Evolutionary conservation across 345 rosid species (phyloP), one percentile per base, ranked within the genome.

Genomic region (Aethionema arabicum): DNA sequence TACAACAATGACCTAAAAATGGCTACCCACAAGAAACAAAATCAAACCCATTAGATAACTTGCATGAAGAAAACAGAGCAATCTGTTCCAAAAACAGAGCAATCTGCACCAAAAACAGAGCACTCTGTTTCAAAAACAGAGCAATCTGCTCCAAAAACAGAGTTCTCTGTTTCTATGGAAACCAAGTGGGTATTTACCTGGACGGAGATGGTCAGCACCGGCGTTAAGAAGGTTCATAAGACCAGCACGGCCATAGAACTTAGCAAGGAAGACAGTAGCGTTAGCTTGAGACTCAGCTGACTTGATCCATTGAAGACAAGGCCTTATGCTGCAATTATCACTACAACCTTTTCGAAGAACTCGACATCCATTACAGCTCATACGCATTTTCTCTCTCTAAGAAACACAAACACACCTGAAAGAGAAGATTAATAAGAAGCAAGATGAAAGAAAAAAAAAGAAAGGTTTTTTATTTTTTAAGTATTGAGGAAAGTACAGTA

Each of bases 291-390:
- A 85, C 38, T 87, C 96, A 0, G 99, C 74, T 68, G 77, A 79
- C 52, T 79, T 84, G 90, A 93, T 93, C 99, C 99, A 93, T 59
- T 90, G 90, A n/a, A 93, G 77, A 59, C 99, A 87, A 8, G 99
- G 97, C 16, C 97, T 76, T 55, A 93, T 93, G 71, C 84, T 83
- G 67, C 99, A 93, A 56, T 78, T 81, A 11, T 93, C 97, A 53
- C 91, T 82, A 69, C 99, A 93, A 11, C 97, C 99, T 61, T 93
- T 93, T 36, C 99, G 85, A 5, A 93, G 95, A 58, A 93, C 97
- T 11, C 99, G 76, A 52, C 99, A 93, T 7, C 99, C 99, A 78
- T 93, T 93, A 65, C 99, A 93, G 55, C 99, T 93, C 96, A 93
- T 86, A 21, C 95, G 83, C 95, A 84, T 86, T 78, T 67, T 76